Evolutionary conservation across 75 land plant species (phyloP).

Genomic region (Sequoia sempervirens): DNA sequence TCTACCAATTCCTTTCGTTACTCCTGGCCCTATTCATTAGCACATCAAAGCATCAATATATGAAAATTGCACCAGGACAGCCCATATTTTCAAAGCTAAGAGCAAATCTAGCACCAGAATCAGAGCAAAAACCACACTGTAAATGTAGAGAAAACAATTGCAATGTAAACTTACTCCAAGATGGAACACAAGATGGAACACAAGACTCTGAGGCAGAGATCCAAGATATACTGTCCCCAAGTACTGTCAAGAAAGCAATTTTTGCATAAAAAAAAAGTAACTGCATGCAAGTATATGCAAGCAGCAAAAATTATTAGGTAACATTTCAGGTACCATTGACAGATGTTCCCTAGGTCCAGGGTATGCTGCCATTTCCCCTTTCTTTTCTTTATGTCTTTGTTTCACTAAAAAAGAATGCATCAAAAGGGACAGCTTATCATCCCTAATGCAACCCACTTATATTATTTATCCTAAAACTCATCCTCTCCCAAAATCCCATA

Average conservation of each 20-base stretch:
- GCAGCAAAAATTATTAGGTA: not conserved
- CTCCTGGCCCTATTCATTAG: not conserved
- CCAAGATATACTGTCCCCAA: not conserved
- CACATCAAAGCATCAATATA: not conserved
- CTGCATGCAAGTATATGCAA: not conserved
- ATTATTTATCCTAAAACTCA: not conserved
- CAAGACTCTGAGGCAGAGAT: too few species aligned
- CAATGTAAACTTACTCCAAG: not conserved
- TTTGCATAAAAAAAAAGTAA: not conserved
- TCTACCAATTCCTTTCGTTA: not conserved
- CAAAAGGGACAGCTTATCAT: not conserved
- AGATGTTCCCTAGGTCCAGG: not conserved
- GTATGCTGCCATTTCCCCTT: not conserved
- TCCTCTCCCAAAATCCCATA: not conserved
- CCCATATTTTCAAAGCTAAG: constrained; percentile 3
- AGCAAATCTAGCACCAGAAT: not conserved
- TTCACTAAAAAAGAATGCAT: not conserved
- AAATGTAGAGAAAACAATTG: not conserved
- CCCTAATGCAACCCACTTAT: not conserved
- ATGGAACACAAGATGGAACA: not conserved
- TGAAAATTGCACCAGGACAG: not conserved
- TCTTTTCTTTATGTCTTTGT: too few species aligned
- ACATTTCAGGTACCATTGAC: not conserved
- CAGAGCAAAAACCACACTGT: not conserved
- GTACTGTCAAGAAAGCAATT: not conserved